Percentiles rank a stretch among this genome's conserved stretches.
phyloP scores from a whole-genome alignment of 495 filamentous ascomycete species.

The Sordaria brevicollis region DNA sequence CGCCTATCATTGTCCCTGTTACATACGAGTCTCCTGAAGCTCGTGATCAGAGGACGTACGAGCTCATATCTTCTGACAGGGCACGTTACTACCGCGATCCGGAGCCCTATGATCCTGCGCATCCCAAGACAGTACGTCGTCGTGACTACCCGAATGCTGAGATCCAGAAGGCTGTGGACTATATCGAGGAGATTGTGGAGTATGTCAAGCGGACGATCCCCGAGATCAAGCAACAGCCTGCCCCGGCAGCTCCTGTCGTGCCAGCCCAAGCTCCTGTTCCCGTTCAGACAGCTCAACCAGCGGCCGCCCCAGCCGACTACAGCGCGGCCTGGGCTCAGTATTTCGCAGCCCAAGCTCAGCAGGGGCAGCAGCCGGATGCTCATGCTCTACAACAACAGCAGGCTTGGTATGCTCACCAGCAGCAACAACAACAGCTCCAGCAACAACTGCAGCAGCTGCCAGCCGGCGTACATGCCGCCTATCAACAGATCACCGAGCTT shows the following conservation, averaged over 20 bases:
- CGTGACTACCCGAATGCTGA: slow-evolving; percentile 23
- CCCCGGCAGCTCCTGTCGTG: slow-evolving; percentile 8
- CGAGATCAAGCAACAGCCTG: slow-evolving; percentile 5
- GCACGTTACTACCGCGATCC: slow-evolving; percentile 22
- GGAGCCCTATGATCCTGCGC: slow-evolving; percentile 19
- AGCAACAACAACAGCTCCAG: slow-evolving; percentile 6
- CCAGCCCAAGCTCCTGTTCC: not conserved
- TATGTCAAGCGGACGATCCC: slow-evolving; percentile 21
- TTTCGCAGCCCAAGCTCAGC: slow-evolving; percentile 18
- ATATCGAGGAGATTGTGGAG: slow-evolving; percentile 19
- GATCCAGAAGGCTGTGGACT: slow-evolving; percentile 19
- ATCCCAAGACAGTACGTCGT: slow-evolving; percentile 15
- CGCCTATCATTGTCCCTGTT: not conserved
- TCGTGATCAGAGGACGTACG: slow-evolving; percentile 17
- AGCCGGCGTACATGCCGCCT: not conserved
- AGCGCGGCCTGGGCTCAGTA: slow-evolving; percentile 19
- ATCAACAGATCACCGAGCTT: slow-evolving; percentile 7
- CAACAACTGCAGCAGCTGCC: not conserved
- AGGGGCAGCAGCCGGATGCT: slow-evolving; percentile 4
- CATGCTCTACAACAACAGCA: slow-evolving; percentile 16
- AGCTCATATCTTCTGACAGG: slow-evolving; percentile 24
- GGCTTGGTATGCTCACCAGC: slow-evolving; percentile 18
- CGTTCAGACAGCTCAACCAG: not conserved
- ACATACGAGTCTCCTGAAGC: not conserved
- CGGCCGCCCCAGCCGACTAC: slow-evolving; percentile 14